These are phyloP conservation scores for Brachypodium distachyon DNA, from an alignment of 202 grass and related monocot species.

Conservation along the genomic window DNA sequence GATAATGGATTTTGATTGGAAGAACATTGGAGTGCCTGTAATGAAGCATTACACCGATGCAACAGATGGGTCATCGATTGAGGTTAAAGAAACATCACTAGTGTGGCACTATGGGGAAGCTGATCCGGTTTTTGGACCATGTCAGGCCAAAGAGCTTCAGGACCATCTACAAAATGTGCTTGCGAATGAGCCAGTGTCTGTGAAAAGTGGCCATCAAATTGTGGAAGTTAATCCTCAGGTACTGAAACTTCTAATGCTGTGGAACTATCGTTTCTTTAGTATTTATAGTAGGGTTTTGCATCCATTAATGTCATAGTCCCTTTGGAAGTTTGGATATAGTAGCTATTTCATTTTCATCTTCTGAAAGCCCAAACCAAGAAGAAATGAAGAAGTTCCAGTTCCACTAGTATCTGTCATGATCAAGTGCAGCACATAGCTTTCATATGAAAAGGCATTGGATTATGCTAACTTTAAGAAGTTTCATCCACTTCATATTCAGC, in stretches of 20 bases:
- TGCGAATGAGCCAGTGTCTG: constrained; percentile 48
- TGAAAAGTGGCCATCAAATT: constrained; percentile 63
- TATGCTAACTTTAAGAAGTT: constrained; percentile 40
- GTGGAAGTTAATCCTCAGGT: constrained; percentile 76
- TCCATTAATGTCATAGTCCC: neutral
- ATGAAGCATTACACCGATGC: constrained; percentile 56
- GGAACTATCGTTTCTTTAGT: neutral
- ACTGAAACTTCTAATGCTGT: constrained; percentile 11
- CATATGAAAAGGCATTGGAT: constrained; percentile 45
- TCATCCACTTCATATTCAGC: constrained; percentile 28
- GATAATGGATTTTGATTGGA: constrained; percentile 34
- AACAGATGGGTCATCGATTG: constrained; percentile 57
- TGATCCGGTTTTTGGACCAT: constrained; percentile 55
- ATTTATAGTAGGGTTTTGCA: neutral
- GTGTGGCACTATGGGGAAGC: constrained; percentile 74
- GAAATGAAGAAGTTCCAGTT: constrained; percentile 4
- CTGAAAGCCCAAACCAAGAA: neutral
- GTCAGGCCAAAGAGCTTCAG: constrained; percentile 65
- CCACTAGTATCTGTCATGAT: constrained; percentile 27
- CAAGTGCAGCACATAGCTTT: constrained; percentile 38
- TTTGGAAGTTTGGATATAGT: neutral
- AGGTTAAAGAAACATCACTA: constrained; percentile 55
- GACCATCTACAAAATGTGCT: constrained; percentile 57
- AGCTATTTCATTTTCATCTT: constrained; percentile 10
- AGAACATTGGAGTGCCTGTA: constrained; percentile 33